Conservation (phyloP, 371 early-diverging fungal species). For the Paraphysoderma sedebokerense region DNA sequence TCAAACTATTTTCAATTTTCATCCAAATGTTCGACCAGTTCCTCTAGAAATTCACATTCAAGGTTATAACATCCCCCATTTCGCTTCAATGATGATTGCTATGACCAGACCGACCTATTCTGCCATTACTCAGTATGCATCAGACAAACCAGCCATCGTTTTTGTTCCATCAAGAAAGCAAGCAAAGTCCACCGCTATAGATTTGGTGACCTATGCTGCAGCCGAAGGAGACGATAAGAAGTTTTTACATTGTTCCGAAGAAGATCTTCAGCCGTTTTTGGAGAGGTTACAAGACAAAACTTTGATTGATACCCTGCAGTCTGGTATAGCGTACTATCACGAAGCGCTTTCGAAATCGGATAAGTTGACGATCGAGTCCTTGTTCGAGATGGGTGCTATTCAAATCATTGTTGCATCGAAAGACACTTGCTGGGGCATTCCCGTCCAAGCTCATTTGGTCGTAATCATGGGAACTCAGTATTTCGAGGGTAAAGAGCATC, state of each 20-base stretch:
- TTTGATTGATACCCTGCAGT: constrained; percentile 46
- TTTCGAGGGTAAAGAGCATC: constrained; percentile 82
- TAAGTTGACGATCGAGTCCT: constrained; percentile 51
- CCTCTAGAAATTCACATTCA: constrained; percentile 89
- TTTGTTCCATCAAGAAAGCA: constrained; percentile 89
- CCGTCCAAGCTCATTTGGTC: constrained; percentile 59
- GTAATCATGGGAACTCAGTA: constrained; percentile 93
- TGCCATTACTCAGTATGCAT: constrained; percentile 47
- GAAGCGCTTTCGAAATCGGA: constrained; percentile 50
- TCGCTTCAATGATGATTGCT: constrained; percentile 83
- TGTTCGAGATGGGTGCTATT: constrained; percentile 63
- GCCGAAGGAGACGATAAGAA: constrained; percentile 45
- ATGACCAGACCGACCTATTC: constrained; percentile 80
- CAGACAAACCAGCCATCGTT: constrained; percentile 51
- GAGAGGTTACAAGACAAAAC: constrained; percentile 48
- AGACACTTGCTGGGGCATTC: constrained; percentile 80
- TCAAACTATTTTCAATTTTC: constrained; percentile 75
- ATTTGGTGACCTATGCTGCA: constrained; percentile 39
- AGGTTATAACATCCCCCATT: constrained; percentile 73
- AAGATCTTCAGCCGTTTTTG: constrained; percentile 38
- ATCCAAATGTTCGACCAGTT: constrained; percentile 78
- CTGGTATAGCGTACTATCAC: constrained; percentile 82
- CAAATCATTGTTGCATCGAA: constrained; percentile 78
- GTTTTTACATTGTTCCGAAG: constrained; percentile 49
- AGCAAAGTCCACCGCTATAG: constrained; percentile 68